phyloP scores from a whole-genome alignment of 140 eudicot genomes.

The Oenanthe javanica region DNA sequence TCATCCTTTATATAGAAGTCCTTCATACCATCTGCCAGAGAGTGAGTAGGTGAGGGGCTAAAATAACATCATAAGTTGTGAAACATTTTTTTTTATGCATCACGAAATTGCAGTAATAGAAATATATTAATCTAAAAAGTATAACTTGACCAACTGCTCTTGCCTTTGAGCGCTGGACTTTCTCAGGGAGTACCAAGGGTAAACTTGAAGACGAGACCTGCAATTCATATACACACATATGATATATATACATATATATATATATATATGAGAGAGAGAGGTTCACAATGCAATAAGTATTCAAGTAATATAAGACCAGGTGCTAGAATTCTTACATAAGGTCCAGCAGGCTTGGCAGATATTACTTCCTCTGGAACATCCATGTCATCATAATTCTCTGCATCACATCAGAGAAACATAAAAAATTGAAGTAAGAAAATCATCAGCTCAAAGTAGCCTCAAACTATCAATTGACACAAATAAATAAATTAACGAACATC shows the following conservation, averaged over 20 bases:
- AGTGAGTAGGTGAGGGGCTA: background rate
- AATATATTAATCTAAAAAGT: background rate
- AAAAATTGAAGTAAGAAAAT: slow-evolving; percentile 2
- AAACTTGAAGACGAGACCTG: slow-evolving; percentile 69
- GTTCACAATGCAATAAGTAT: background rate
- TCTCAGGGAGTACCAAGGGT: slow-evolving; percentile 83
- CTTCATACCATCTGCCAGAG: background rate
- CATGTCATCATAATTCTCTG: slow-evolving; percentile 38
- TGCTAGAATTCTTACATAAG: slow-evolving; percentile 42
- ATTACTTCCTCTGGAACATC: slow-evolving; percentile 44
- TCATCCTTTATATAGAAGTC: background rate
- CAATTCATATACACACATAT: slow-evolving; percentile 21
- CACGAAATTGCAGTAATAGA: background rate
- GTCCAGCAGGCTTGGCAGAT: slow-evolving; percentile 45
- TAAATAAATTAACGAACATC: background rate
- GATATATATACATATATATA: background rate
- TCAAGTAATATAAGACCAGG: background rate
- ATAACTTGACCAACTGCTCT: background rate
- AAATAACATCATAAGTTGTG: background rate
- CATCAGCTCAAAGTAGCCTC: background rate
- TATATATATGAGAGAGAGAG: background rate
- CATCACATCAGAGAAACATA: slow-evolving; percentile 12
- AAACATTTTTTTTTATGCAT: background rate
- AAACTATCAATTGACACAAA: background rate
- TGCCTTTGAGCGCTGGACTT: slow-evolving; percentile 82